These are phyloP conservation scores for Aspergillus texensis DNA, from an alignment of 2,329 filamentous ascomycete genomes.

Conservation along the genomic window DNA sequence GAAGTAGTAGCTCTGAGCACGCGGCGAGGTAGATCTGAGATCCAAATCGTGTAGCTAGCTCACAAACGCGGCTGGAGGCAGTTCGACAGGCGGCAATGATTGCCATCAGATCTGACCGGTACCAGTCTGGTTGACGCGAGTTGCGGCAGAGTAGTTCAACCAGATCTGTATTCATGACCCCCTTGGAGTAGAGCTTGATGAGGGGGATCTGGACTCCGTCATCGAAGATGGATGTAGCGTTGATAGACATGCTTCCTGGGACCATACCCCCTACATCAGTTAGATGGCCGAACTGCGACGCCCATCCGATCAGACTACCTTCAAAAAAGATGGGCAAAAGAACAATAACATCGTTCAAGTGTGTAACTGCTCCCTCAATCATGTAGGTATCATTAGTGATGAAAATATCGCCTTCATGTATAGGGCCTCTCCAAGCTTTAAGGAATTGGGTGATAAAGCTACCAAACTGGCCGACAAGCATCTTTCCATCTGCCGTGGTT, in stretches of 20 bases:
- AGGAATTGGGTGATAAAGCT: conserved; percentile 54
- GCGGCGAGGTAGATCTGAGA: conserved; percentile 50
- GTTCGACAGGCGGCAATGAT: conserved; percentile 52
- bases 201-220: conserved; percentile 55
- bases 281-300: conserved; percentile 55
- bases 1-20: conserved; percentile 47
- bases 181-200: conserved; percentile 51
- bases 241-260: conserved; percentile 55
- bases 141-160: conserved; percentile 53
- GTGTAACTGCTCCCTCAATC: conserved; percentile 53
- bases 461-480: conserved; percentile 56
- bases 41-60: conserved; percentile 51
- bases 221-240: conserved; percentile 51
- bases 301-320: conserved; percentile 50
- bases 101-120: conserved; percentile 51
- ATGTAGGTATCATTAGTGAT: conserved; percentile 56
- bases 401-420: conserved; percentile 55
- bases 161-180: conserved; percentile 48
- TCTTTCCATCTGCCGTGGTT: conserved; percentile 51
- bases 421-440: conserved; percentile 49
- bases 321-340: conserved; percentile 52
- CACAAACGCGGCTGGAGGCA: conserved; percentile 48
- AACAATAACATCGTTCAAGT: conserved; percentile 55
- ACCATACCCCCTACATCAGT: conserved; percentile 52
- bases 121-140: conserved; percentile 53